Evolutionary conservation across 495 filamentous ascomycete species (phyloP).

Genomic region (Penicillium fimorum): DNA sequence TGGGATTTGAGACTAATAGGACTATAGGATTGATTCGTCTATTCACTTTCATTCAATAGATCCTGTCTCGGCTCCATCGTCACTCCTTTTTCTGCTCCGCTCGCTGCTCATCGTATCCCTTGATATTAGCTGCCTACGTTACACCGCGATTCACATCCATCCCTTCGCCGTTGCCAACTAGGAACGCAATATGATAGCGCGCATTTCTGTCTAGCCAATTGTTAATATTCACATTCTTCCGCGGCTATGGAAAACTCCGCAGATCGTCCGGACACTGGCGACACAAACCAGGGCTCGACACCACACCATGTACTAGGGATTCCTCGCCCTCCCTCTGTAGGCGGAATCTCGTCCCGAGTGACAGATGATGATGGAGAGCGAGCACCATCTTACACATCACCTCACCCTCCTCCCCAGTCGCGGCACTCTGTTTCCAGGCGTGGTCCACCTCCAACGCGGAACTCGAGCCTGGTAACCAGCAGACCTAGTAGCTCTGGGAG

Average conservation of each 20-base stretch:
- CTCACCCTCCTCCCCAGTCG: slow-evolving; percentile 44
- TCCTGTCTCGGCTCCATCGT: slow-evolving; percentile 4
- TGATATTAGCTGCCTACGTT: not conserved
- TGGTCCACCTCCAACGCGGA: slow-evolving; percentile 43
- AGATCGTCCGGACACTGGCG: slow-evolving; percentile 28
- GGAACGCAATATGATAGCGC: slow-evolving; percentile 24
- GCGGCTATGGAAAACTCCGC: slow-evolving; percentile 29
- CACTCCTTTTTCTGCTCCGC: slow-evolving; percentile 21
- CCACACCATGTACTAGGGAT: slow-evolving; percentile 40
- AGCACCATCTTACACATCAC: slow-evolving; percentile 42
- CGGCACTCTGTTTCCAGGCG: slow-evolving; percentile 49
- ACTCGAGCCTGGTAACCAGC: slow-evolving; percentile 39
- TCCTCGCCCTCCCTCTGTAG: slow-evolving; percentile 46
- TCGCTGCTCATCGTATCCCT: slow-evolving; percentile 1
- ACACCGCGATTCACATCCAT: slow-evolving; percentile 2
- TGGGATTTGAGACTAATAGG: slow-evolving; percentile 10
- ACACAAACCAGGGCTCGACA: slow-evolving; percentile 24
- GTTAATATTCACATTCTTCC: not conserved
- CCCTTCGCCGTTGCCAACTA: not conserved
- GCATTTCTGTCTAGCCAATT: slow-evolving; percentile 17
- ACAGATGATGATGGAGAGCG: slow-evolving; percentile 63
- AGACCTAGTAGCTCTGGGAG: slow-evolving; percentile 65
- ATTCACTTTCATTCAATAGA: slow-evolving; percentile 14
- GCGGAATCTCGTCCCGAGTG: slow-evolving; percentile 79
- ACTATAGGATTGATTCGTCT: slow-evolving; percentile 7